phyloP scores from a whole-genome alignment of 2,329 filamentous ascomycete species.

The Pseudogymnoascus sp. region DNA sequence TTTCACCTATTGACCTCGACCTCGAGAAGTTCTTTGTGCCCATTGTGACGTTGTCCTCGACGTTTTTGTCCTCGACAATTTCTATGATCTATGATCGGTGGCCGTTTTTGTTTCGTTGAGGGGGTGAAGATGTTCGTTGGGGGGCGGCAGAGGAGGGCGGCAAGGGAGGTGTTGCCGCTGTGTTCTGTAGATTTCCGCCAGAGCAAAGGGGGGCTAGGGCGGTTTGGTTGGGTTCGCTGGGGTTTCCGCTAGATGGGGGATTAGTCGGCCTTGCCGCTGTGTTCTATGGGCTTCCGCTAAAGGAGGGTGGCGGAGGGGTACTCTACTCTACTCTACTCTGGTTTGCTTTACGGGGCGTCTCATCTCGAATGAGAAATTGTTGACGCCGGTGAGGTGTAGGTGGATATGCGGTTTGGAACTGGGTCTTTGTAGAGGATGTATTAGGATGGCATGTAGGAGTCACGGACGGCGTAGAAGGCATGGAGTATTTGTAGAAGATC shows the following conservation, averaged over 20 bases:
- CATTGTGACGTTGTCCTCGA: background rate
- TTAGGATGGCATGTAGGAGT: background rate
- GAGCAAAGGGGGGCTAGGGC: background rate
- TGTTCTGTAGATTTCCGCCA: conserved; percentile 26
- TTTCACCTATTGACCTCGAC: background rate
- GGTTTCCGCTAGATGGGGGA: background rate
- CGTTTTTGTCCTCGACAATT: background rate
- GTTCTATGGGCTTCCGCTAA: conserved; percentile 26
- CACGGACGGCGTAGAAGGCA: background rate
- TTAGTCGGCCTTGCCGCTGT: conserved; percentile 26
- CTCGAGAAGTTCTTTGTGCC: background rate
- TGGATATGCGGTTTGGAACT: background rate
- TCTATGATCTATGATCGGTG: background rate
- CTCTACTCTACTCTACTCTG: background rate
- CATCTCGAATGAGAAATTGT: background rate
- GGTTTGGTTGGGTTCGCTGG: background rate
- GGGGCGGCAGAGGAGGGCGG: background rate
- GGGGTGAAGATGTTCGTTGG: background rate
- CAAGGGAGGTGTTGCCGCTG: conserved; percentile 26
- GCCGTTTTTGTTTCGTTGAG: background rate
- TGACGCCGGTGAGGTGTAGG: background rate
- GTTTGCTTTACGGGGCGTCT: background rate
- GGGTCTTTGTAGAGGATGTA: background rate
- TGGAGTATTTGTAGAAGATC: background rate
- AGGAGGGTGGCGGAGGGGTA: too few species aligned